These are phyloP conservation scores for Leccinum pachyderme DNA, from an alignment of 1,284 basidiomycete genomes.

Conservation along the genomic window DNA sequence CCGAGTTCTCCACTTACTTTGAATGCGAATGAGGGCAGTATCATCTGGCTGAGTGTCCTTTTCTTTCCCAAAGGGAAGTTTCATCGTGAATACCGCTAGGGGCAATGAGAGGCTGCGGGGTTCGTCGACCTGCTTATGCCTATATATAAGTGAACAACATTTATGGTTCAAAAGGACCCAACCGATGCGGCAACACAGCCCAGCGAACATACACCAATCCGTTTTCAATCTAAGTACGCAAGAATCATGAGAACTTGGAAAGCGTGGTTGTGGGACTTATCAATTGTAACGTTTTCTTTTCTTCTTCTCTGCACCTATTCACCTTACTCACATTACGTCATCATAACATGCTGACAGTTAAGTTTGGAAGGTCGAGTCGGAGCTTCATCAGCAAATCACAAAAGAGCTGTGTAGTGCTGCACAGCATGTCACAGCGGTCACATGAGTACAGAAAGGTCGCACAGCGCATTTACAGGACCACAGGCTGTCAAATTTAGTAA, in stretches of 20 bases:
- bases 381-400: too few relatives aligned
- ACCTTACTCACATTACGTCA: too few relatives aligned
- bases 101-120: background rate
- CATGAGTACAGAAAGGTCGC: too few relatives aligned
- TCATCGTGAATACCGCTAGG: constrained; percentile 7
- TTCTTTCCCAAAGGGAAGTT: constrained; percentile 7
- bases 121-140: background rate
- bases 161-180: background rate
- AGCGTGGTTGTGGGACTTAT: too few relatives aligned
- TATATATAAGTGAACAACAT: background rate
- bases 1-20: constrained; percentile 12
- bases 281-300: too few relatives aligned
- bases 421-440: too few relatives aligned
- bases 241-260: background rate
- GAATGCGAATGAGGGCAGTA: background rate
- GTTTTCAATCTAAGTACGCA: background rate
- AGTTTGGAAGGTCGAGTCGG: too few relatives aligned
- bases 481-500: too few relatives aligned
- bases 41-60: background rate
- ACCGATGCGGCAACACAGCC: background rate
- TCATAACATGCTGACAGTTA: too few relatives aligned
- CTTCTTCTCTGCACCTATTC: too few relatives aligned
- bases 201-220: background rate
- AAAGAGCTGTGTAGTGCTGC: too few relatives aligned
- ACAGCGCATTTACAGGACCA: too few relatives aligned